phyloP scores from a whole-genome alignment of 2,329 filamentous ascomycete species.

The Ophiostoma novo-ulmi region DNA sequence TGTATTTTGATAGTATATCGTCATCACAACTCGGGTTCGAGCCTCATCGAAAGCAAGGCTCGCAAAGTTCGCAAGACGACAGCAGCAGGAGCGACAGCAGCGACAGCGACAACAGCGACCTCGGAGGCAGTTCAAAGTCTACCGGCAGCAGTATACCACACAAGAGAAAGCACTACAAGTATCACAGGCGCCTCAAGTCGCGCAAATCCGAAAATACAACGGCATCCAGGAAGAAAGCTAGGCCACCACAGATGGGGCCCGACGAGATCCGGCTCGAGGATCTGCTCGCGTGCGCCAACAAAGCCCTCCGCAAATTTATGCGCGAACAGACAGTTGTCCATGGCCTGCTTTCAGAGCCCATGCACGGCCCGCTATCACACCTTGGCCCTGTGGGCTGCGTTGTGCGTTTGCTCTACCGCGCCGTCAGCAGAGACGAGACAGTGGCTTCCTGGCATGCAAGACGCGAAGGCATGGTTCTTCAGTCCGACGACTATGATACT shows the following conservation, averaged over 20 bases:
- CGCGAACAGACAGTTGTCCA: neutral
- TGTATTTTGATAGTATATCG: neutral
- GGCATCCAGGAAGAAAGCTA: neutral
- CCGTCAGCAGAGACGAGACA: neutral
- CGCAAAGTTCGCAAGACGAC: neutral
- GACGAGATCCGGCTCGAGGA: neutral
- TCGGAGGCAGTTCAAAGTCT: neutral
- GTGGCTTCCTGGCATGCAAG: neutral
- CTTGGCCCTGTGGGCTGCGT: constrained; percentile 16
- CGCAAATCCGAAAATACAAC: neutral
- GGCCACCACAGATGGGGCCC: neutral
- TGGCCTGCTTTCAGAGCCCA: neutral
- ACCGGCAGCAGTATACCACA: neutral
- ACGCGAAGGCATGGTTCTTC: neutral
- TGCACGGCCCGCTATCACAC: neutral
- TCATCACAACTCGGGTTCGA: neutral
- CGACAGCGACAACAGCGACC: neutral
- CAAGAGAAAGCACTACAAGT: neutral
- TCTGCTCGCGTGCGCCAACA: constrained; percentile 8
- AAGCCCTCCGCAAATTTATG: neutral
- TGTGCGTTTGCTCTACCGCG: constrained; percentile 1
- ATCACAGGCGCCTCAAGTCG: neutral
- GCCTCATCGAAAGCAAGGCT: neutral
- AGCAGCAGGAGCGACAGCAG: neutral
- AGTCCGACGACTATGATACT: neutral